These are phyloP conservation scores for Kokia cookei DNA, from an alignment of 441 rosid genomes.

Conservation along the genomic window DNA sequence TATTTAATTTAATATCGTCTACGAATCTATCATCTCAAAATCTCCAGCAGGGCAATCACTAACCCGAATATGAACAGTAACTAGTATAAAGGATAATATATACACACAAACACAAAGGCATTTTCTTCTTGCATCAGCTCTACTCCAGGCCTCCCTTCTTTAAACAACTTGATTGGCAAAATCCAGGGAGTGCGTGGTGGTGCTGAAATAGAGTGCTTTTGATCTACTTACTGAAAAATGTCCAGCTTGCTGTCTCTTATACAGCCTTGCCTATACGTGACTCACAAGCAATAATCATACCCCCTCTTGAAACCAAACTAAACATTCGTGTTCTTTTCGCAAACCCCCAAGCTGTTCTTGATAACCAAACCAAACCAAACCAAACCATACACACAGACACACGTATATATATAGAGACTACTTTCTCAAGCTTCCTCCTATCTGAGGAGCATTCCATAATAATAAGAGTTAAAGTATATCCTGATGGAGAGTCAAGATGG, in stretches of 20 bases:
- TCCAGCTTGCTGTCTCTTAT: background rate
- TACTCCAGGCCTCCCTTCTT: background rate
- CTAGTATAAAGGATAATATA: too few relatives aligned
- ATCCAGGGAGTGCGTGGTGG: background rate
- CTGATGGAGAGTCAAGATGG: too few relatives aligned
- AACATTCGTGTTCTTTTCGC: constrained; percentile 7
- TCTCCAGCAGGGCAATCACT: too few relatives aligned
- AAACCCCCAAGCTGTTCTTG: background rate
- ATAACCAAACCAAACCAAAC: background rate
- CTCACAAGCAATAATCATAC: constrained; percentile 6
- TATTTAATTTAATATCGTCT: too few relatives aligned
- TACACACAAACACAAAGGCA: too few relatives aligned
- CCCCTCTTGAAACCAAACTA: background rate
- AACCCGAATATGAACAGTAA: too few relatives aligned
- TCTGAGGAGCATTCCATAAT: background rate
- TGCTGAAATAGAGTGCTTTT: background rate
- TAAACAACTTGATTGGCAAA: background rate
- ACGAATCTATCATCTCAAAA: too few relatives aligned
- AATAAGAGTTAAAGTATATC: background rate
- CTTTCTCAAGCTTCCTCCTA: background rate
- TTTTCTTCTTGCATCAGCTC: background rate
- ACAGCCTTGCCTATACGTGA: constrained; percentile 9
- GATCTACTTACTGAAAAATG: background rate
- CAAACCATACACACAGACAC: background rate
- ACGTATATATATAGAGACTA: background rate